These are phyloP conservation scores for Nakaseomyces uthaithaninus DNA, from an alignment of 1,139 yeast species.

Conservation along the genomic window DNA sequence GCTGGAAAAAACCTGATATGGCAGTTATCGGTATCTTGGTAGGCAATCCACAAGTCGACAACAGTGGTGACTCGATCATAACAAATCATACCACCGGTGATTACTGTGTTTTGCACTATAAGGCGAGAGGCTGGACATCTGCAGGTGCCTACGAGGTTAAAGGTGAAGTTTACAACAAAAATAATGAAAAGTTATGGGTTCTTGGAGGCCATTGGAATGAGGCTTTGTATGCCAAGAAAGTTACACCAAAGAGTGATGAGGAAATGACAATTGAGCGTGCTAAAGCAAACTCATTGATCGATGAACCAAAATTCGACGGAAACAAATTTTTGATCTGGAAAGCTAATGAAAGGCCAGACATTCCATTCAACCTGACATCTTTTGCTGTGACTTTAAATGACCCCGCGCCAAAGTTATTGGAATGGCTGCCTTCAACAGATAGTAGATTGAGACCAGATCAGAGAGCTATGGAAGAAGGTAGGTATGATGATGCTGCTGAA, in stretches of 20 bases:
- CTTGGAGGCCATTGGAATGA: conserved; percentile 96
- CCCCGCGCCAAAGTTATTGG: conserved; percentile 44
- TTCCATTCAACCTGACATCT: conserved; percentile 85
- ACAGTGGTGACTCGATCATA: conserved; percentile 87
- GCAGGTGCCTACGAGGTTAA: conserved; percentile 83
- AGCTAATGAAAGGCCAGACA: conserved; percentile 72
- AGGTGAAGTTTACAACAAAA: conserved; percentile 58
- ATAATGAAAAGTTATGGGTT: conserved; percentile 59
- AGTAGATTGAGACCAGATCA: conserved; percentile 96
- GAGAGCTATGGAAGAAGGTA: conserved; percentile 96
- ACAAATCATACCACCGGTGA: conserved; percentile 85
- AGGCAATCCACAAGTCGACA: conserved; percentile 95
- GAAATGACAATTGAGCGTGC: conserved; percentile 19
- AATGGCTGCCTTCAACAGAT: conserved; percentile 81
- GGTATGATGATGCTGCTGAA: conserved; percentile 75
- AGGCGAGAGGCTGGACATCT: conserved; percentile 95
- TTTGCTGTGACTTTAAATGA: conserved; percentile 91
- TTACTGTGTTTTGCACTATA: conserved; percentile 61
- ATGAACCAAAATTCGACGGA: conserved; percentile 40
- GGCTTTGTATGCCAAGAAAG: conserved; percentile 69
- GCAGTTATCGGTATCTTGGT: conserved; percentile 91
- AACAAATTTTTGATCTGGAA: conserved; percentile 76
- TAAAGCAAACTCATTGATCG: conserved; percentile 13
- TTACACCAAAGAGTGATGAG: conserved; percentile 26
- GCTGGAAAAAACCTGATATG: conserved; percentile 90